Conservation (phyloP, 495 filamentous ascomycete genomes). For the Aspergillus nanangensis region DNA sequence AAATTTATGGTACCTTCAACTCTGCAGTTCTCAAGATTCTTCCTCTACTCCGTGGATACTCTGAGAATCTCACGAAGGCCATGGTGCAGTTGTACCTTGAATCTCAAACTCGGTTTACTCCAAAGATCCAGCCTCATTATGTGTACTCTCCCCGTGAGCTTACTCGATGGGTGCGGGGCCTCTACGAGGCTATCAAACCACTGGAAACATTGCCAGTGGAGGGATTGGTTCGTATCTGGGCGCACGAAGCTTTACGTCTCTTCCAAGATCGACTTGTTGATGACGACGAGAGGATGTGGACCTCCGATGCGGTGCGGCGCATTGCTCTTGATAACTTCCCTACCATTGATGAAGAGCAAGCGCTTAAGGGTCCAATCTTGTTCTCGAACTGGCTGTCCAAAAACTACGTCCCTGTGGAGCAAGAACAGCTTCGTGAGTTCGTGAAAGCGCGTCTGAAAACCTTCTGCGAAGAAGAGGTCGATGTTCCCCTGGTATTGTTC, state of each 20-base stretch:
- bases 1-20: conserved; percentile 99
- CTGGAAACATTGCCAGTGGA: conserved; percentile 84
- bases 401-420: conserved; percentile 94
- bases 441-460: conserved; percentile 96
- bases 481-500: conserved; percentile 95
- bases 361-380: conserved; percentile 88
- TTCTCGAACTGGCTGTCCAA: conserved; percentile 99
- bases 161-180: conserved; percentile 91
- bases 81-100: conserved; percentile 97
- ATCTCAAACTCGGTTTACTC: conserved; percentile 88
- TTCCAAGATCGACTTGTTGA: conserved; percentile 95
- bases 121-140: conserved; percentile 96
- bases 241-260: conserved; percentile 89
- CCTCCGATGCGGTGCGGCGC: conserved; percentile 72
- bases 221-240: conserved; percentile 95
- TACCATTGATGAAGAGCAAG: conserved; percentile 79
- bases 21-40: conserved; percentile 94
- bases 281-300: conserved; percentile 96
- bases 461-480: conserved; percentile 99
- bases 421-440: conserved; percentile 90
- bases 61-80: conserved; percentile 89
- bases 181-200: conserved; percentile 94
- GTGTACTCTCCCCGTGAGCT: conserved; percentile 98
- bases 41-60: conserved; percentile 88
- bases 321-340: conserved; percentile 93